Percentiles rank a stretch among this genome's conserved stretches.
Conservation (phyloP, 2,329 filamentous ascomycete species). For the Sodiomyces alkalinus region DNA sequence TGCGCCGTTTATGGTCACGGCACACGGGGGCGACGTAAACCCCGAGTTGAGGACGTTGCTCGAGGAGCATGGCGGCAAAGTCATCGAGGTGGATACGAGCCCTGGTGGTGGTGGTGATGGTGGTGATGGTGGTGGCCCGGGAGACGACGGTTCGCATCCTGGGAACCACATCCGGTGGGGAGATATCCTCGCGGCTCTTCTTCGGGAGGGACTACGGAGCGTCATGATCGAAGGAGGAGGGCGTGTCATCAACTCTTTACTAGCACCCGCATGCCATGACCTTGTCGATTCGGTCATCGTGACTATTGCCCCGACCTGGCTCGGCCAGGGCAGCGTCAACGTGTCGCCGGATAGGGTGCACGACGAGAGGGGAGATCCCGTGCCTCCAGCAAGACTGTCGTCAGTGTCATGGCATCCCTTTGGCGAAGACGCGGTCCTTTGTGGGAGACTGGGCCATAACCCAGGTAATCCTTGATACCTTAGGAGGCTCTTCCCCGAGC, state of each 20-base stretch:
- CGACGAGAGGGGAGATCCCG: slow-evolving; percentile 31
- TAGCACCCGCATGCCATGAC: slow-evolving; percentile 44
- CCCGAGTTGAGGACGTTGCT: slow-evolving; percentile 26
- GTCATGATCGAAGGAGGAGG: slow-evolving; percentile 90
- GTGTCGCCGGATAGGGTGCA: slow-evolving; percentile 52
- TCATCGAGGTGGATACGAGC: slow-evolving; percentile 21
- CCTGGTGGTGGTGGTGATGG: not conserved
- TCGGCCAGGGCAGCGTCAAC: slow-evolving; percentile 70
- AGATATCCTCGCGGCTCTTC: slow-evolving; percentile 44
- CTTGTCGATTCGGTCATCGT: slow-evolving; percentile 68
- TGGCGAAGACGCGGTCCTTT: slow-evolving; percentile 72
- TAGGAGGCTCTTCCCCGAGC: too few species aligned
- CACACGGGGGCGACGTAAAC: slow-evolving; percentile 21
- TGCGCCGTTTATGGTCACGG: slow-evolving; percentile 58
- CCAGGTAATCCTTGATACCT: too few species aligned
- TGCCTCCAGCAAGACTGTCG: slow-evolving; percentile 48
- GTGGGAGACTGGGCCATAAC: slow-evolving; percentile 38
- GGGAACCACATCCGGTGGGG: slow-evolving; percentile 48
- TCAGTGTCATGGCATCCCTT: slow-evolving; percentile 62
- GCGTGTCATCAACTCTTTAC: slow-evolving; percentile 63
- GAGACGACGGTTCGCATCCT: slow-evolving; percentile 17
- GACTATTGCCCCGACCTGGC: slow-evolving; percentile 78
- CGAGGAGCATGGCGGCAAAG: slow-evolving; percentile 35
- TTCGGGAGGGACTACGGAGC: slow-evolving; percentile 47
- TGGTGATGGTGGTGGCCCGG: too few species aligned